Base-by-base conservation (phyloP, 371 early-diverging fungal species). In the Sporodiniella umbellata region DNA sequence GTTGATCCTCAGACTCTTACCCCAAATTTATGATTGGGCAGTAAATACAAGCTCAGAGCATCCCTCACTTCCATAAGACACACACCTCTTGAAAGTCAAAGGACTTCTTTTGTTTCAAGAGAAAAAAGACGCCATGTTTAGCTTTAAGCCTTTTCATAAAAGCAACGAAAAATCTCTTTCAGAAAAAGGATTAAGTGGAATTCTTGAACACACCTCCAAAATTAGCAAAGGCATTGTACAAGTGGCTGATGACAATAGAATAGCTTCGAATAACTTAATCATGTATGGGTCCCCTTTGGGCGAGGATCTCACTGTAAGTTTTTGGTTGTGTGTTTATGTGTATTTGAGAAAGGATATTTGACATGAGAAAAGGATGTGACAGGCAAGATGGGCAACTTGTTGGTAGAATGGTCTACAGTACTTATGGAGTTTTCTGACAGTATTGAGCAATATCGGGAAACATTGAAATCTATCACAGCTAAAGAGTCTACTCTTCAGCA, bases 361-460 rank as follows among this genome's bases (percentile, higher is more conserved):
- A n/a, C n/a, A n/a, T n/a, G n/a, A n/a, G n/a, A n/a, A n/a, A 33
- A 73, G 74, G 74, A 73, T 45, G 70, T 70, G 1, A 70, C 70
- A 2, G 45, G 48, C 18, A 64, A 65, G 45, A 11, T 64, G 2
- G 74, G 74, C 3, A 53, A 60, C 4, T 30, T 71, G 4, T 33
- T 75, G 26, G 44, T 44, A 0, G 37, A 53, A 45, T 75, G 71
- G 68, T 55, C 67, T 1, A 56, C 57, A 19, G 38, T 64, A 2
- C 21, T 71, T 37, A 54, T 55, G 26, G 67, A 71, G 35, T 70
- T 68, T 48, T 47, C 71, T 39, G 64, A 48, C 28, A 47, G 48
- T 31, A 60, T 61, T n/a, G 62, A 71, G 7, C 75, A 71, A 50
- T 75, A 66, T 23, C 61, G 58, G 1, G 61, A 58, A 2, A 71